Base-by-base conservation (phyloP, 2,329 filamentous ascomycete species). In the Penicillium sp. region DNA sequence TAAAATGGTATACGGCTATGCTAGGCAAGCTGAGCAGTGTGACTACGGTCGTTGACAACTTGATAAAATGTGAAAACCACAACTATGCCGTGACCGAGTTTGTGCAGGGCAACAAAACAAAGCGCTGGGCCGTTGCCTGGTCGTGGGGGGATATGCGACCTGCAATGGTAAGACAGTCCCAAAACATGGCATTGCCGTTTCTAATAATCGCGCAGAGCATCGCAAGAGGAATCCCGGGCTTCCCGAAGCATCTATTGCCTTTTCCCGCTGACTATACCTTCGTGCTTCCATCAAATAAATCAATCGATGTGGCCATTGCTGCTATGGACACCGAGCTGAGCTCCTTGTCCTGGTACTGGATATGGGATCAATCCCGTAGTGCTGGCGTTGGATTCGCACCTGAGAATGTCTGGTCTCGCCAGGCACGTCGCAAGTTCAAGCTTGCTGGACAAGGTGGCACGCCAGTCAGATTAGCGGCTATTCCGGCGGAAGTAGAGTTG, bases 1-100 rank as follows among this genome's bases (percentile, higher is more conserved):
- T 96, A 0, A 84, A 85, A 58, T 99, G 95, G 95, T 98, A 95
- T 73, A 95, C 89, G 1, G 87, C 87, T 53, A 96, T 98, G 91
- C 79, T 98, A 0, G 93, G 93, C 0, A 96, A 96, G 67, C 78
- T 90, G 29, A 93, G 88, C 63, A 79, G 90, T 3, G 80, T 89
- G 1, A 78, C 80, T 0, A 74, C 88, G 0, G 76, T 96, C 0
- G 80, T 87, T 6, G 80, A 81, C 51, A 78, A 89, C 8, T 73
- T 86, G 4, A 82, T 83, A 16, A 75, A 81, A 2, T 70, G 81
- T 10, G 79, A 77, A 0, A 82, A 96, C 37, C 79, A 80, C 37
- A 99, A 98, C 70, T 97, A 87, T 65, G 93, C 91, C 0, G 85
- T 96, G 0, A 89, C 89, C 0, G 87, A 90, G 60, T 88, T 98